These are phyloP conservation scores for Manihot esculenta DNA, from an alignment of 441 rosid genomes.

Conservation along the genomic window DNA sequence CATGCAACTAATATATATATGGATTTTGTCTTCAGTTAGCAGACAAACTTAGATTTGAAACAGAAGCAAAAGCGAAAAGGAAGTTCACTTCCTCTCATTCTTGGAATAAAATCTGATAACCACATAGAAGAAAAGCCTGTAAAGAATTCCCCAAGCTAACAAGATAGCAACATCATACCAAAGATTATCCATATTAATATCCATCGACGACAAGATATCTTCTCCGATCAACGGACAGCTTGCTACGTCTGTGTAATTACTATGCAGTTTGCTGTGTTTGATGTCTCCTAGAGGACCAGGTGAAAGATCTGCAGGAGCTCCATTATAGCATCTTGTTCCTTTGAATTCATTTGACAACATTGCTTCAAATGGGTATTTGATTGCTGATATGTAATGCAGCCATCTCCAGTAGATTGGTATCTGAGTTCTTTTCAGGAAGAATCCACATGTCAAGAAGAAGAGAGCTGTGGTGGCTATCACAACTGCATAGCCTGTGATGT, in stretches of 20 bases:
- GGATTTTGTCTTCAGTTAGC: background rate
- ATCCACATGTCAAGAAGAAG: constrained; percentile 69
- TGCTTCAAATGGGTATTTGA: constrained; percentile 67
- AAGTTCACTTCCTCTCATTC: constrained; percentile 47
- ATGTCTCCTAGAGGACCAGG: constrained; percentile 56
- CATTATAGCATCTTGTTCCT: constrained; percentile 41
- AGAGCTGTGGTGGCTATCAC: constrained; percentile 68
- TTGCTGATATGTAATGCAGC: constrained; percentile 66
- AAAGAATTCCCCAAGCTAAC: constrained; percentile 64
- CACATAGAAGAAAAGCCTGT: constrained; percentile 49
- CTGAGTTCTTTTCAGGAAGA: constrained; percentile 44
- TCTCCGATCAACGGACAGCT: constrained; percentile 45
- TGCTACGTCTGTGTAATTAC: background rate
- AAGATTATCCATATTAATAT: constrained; percentile 36
- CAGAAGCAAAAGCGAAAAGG: background rate
- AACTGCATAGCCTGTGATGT: constrained; percentile 59
- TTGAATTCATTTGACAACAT: constrained; percentile 51
- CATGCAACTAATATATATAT: background rate
- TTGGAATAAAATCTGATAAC: constrained; percentile 58
- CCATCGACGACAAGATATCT: constrained; percentile 50
- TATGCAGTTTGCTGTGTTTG: constrained; percentile 33
- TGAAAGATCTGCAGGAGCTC: constrained; percentile 33
- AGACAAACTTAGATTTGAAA: background rate
- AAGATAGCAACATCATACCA: constrained; percentile 53
- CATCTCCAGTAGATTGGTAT: constrained; percentile 55